These are phyloP conservation scores for Exophiala bonariae DNA, from an alignment of 2,329 filamentous ascomycete genomes.

Conservation along the genomic window DNA sequence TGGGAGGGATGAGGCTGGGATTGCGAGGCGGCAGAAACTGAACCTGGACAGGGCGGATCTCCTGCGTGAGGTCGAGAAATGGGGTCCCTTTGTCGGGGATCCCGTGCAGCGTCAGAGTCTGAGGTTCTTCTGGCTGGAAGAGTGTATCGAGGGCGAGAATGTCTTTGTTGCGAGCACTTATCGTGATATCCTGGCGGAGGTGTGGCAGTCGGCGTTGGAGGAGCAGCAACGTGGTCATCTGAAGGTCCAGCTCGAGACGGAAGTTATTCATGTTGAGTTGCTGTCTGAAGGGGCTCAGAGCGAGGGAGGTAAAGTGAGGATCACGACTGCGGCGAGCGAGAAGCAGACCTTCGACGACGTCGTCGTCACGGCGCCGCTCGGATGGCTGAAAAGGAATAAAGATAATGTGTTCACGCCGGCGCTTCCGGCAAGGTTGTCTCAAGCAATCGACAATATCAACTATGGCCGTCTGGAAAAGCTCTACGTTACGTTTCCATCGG, in stretches of 20 bases:
- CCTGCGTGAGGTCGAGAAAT: constrained; percentile 58
- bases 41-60: constrained; percentile 42
- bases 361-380: constrained; percentile 53
- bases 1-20: too few relatives aligned
- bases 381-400: constrained; percentile 52
- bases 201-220: constrained; percentile 50
- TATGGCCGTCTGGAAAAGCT: constrained; percentile 50
- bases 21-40: too few relatives aligned
- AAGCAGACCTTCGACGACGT: constrained; percentile 50
- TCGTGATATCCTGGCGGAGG: constrained; percentile 54
- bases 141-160: constrained; percentile 66
- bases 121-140: constrained; percentile 66
- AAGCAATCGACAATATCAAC: constrained; percentile 49
- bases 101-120: constrained; percentile 60
- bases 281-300: constrained; percentile 2
- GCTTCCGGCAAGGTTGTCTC: constrained; percentile 41
- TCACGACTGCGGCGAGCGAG: constrained; percentile 40
- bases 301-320: constrained; percentile 42
- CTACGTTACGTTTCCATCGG: constrained; percentile 67
- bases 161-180: constrained; percentile 64
- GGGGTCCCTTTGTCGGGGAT: constrained; percentile 65
- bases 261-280: constrained; percentile 42
- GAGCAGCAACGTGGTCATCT: constrained; percentile 47
- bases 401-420: constrained; percentile 45
- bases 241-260: constrained; percentile 36